These are phyloP conservation scores for Naganishia onofrii DNA, from an alignment of 768 basidiomycete genomes.

Conservation along the genomic window DNA sequence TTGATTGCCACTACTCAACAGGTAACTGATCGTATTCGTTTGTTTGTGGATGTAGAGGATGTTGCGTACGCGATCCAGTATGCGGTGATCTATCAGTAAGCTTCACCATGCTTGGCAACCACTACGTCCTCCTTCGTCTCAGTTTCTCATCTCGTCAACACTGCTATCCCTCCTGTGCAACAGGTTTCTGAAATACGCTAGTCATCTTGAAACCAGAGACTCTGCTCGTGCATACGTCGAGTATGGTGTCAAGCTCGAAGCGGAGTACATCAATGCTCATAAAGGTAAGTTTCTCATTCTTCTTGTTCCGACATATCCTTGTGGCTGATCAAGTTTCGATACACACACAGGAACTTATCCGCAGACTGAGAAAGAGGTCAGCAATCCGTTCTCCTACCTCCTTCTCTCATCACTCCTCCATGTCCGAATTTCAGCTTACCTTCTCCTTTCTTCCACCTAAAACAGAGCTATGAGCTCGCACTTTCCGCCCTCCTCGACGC, in stretches of 20 bases:
- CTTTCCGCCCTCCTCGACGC: conserved; percentile 11
- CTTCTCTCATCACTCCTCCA: neutral
- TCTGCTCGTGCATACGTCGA: conserved; percentile 24
- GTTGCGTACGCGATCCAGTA: conserved; percentile 28
- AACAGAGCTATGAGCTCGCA: conserved; percentile 11
- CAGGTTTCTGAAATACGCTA: conserved; percentile 29
- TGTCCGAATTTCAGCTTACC: neutral
- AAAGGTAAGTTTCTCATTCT: conserved; percentile 10
- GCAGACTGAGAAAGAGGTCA: conserved; percentile 6
- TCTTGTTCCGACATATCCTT: neutral
- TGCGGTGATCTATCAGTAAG: conserved; percentile 27
- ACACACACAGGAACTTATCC: neutral
- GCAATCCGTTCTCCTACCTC: neutral
- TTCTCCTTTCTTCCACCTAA: neutral
- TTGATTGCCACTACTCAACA: neutral
- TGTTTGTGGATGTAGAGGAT: neutral
- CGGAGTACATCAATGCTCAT: conserved; percentile 24
- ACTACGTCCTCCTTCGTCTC: too few species aligned
- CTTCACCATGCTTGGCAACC: neutral
- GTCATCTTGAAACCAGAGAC: conserved; percentile 11
- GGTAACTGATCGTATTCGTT: neutral
- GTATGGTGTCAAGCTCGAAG: conserved; percentile 17
- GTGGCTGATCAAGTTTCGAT: neutral
- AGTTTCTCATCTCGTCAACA: neutral
- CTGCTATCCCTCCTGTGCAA: neutral